Evolutionary conservation across 2,329 filamentous ascomycete genomes (phyloP).

Genomic region (Coniochaeta prunicola): DNA sequence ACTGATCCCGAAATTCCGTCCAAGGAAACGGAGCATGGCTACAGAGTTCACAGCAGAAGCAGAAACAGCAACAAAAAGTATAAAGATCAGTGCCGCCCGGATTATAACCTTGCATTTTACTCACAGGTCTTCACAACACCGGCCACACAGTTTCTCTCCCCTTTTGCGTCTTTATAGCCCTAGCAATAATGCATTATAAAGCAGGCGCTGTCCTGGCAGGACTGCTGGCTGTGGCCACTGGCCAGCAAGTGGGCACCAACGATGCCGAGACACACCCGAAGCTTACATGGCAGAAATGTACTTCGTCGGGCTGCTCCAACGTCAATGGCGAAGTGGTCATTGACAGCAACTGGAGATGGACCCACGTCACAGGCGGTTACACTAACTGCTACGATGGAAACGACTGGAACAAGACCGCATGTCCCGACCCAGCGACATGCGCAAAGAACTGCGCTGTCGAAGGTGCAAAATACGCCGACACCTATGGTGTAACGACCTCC

Average conservation of each 20-base stretch:
- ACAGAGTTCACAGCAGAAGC: neutral
- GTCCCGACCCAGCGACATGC: slow-evolving; percentile 27
- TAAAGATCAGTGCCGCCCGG: neutral
- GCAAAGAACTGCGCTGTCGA: slow-evolving; percentile 33
- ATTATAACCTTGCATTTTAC: neutral
- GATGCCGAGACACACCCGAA: slow-evolving; percentile 17
- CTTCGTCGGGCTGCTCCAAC: slow-evolving; percentile 3
- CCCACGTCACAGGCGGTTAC: slow-evolving; percentile 27
- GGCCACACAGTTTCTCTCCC: neutral
- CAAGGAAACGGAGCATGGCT: neutral
- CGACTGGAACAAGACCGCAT: slow-evolving; percentile 18
- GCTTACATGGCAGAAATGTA: slow-evolving; percentile 18
- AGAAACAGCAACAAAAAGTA: neutral
- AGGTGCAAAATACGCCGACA: slow-evolving; percentile 32
- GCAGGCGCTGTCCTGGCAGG: neutral
- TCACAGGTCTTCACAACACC: neutral
- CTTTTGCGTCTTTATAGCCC: neutral
- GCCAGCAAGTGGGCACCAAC: slow-evolving; percentile 16
- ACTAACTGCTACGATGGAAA: slow-evolving; percentile 39
- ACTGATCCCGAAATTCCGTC: neutral
- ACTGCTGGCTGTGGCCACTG: slow-evolving; percentile 12
- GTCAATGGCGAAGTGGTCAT: slow-evolving; percentile 3
- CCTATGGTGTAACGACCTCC: slow-evolving; percentile 36
- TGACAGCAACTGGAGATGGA: slow-evolving; percentile 38
- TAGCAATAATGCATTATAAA: neutral